These are phyloP conservation scores for Choanephora cucurbitarum DNA, from an alignment of 371 early-diverging fungal genomes.

Conservation along the genomic window DNA sequence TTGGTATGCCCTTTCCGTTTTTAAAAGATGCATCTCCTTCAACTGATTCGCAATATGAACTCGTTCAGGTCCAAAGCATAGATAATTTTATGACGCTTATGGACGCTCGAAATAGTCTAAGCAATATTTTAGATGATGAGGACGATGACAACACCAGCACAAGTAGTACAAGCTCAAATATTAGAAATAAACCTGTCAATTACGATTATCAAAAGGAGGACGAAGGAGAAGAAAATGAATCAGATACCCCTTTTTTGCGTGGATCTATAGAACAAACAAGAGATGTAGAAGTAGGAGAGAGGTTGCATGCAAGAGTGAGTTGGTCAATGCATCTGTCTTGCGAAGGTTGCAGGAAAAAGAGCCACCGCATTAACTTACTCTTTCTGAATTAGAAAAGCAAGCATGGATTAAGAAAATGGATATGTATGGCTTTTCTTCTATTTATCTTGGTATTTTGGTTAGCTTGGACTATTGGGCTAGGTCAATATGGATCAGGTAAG, in stretches of 20 bases:
- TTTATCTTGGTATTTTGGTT: conserved; percentile 28
- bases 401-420: conserved; percentile 23
- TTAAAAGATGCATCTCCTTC: conserved; percentile 8
- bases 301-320: conserved; percentile 9
- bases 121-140: conserved; percentile 12
- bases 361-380: not conserved
- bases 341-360: not conserved
- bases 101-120: conserved; percentile 32
- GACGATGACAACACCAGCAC: conserved; percentile 26
- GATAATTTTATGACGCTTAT: conserved; percentile 29
- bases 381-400: conserved; percentile 1
- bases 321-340: conserved; percentile 2
- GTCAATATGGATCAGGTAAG: conserved; percentile 21
- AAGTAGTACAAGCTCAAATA: conserved; percentile 16
- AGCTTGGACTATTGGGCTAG: conserved; percentile 40
- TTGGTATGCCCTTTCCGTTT: conserved; percentile 11
- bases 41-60: conserved; percentile 24
- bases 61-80: conserved; percentile 35
- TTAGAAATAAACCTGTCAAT: conserved; percentile 2
- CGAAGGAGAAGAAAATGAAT: conserved; percentile 21
- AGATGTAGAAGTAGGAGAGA: conserved; percentile 7
- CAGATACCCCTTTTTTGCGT: conserved; percentile 16
- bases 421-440: conserved; percentile 29
- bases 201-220: conserved; percentile 8
- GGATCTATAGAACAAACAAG: not conserved